A percentile compares a stretch with the other conserved stretches of the same genome.
Evolutionary conservation across 1,284 basidiomycete species (phyloP).

Genomic region (Ceratobasidium sp.): DNA sequence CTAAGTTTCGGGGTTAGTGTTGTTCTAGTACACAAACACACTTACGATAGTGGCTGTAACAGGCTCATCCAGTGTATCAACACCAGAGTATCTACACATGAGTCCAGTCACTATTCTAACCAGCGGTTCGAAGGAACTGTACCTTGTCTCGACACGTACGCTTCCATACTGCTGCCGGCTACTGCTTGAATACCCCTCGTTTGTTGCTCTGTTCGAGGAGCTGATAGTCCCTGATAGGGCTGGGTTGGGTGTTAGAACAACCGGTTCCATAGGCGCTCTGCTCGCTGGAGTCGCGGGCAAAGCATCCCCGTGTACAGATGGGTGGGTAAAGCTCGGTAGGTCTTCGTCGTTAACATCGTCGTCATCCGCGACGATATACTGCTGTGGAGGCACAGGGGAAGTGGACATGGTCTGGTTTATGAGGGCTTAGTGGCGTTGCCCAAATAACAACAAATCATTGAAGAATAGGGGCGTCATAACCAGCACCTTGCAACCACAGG

Average conservation of each 20-base stretch:
- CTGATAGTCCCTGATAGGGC: conserved; percentile 77
- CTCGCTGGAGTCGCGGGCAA: conserved; percentile 64
- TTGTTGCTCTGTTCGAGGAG: conserved; percentile 52
- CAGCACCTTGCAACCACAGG: conserved; percentile 8
- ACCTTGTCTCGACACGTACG: conserved; percentile 88
- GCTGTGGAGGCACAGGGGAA: conserved; percentile 32
- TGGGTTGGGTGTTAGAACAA: conserved; percentile 49
- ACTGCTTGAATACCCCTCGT: conserved; percentile 45
- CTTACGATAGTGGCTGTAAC: conserved; percentile 86
- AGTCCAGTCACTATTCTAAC: background rate
- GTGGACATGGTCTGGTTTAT: conserved; percentile 30
- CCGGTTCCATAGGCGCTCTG: conserved; percentile 61
- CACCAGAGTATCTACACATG: conserved; percentile 73
- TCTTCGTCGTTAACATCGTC: conserved; percentile 81
- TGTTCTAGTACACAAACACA: conserved; percentile 40
- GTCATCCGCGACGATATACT: conserved; percentile 57
- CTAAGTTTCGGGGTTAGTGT: conserved; percentile 53
- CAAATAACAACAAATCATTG: conserved; percentile 20
- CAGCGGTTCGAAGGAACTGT: conserved; percentile 45
- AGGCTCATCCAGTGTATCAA: conserved; percentile 90
- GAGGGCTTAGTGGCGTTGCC: background rate
- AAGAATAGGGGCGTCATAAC: conserved; percentile 30
- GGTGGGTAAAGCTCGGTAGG: conserved; percentile 77
- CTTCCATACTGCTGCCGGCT: conserved; percentile 76
- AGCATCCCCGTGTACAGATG: conserved; percentile 50